Evolutionary conservation across 2,329 filamentous ascomycete genomes (phyloP).

Genomic region (Allantophomopsis cytisporea): DNA sequence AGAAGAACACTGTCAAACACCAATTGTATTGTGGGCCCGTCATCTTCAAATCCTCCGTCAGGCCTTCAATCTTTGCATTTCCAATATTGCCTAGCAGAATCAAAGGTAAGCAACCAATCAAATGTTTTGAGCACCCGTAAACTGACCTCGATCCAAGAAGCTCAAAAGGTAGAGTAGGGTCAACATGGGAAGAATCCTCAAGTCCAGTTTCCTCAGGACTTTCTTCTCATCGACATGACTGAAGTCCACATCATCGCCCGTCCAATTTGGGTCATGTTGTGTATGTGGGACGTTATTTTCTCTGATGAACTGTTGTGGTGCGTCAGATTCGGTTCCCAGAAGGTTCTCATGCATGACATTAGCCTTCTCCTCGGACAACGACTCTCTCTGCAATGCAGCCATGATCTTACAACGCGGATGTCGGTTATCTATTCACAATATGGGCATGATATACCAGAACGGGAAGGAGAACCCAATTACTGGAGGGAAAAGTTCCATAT

Average conservation of each 20-base stretch:
- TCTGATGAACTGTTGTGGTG: too few relatives aligned
- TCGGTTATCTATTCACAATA: too few relatives aligned
- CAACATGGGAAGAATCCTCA: constrained; percentile 49
- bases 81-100: constrained; percentile 41
- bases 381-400: neutral
- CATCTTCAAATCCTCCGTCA: constrained; percentile 50
- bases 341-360: neutral
- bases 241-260: constrained; percentile 5
- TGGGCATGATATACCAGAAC: too few relatives aligned
- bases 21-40: constrained; percentile 23
- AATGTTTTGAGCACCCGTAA: neutral
- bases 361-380: neutral
- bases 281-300: too few relatives aligned
- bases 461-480: too few relatives aligned
- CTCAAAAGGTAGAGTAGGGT: constrained; percentile 62
- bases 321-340: neutral
- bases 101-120: constrained; percentile 52
- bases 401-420: too few relatives aligned
- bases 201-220: constrained; percentile 34
- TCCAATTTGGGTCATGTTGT: neutral
- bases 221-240: constrained; percentile 6
- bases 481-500: too few relatives aligned
- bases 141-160: constrained; percentile 47
- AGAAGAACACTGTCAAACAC: constrained; percentile 32
- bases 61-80: constrained; percentile 50